phyloP scores from a whole-genome alignment of 2,329 filamentous ascomycete genomes.

The Tolypocladium paradoxum region DNA sequence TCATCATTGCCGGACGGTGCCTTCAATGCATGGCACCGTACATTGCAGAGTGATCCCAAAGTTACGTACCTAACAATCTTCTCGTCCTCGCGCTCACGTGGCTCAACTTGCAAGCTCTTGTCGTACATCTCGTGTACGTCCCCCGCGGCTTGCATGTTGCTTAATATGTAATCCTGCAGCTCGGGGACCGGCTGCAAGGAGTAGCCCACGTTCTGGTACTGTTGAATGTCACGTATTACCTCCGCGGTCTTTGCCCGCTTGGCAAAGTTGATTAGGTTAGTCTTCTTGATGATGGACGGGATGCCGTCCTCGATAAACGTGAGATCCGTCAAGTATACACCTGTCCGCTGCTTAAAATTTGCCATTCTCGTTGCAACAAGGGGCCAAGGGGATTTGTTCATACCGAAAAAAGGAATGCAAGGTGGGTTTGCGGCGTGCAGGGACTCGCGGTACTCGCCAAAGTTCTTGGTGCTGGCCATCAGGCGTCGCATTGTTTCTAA shows the following conservation, averaged over 20 bases:
- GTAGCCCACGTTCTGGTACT: constrained; percentile 98
- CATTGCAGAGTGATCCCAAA: constrained; percentile 13
- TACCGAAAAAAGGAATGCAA: constrained; percentile 97
- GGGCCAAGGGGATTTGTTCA: constrained; percentile 11
- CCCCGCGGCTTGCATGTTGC: constrained; percentile 88
- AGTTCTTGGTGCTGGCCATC: constrained; percentile 98
- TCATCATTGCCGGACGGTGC: background rate
- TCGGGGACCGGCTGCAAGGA: constrained; percentile 80
- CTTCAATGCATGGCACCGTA: constrained; percentile 7
- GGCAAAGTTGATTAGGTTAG: constrained; percentile 94
- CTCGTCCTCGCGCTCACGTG: constrained; percentile 92
- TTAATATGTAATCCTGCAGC: constrained; percentile 91
- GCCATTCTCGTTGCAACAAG: background rate
- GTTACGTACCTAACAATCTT: constrained; percentile 90
- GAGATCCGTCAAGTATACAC: constrained; percentile 91
- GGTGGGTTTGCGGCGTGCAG: constrained; percentile 89
- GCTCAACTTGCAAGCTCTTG: constrained; percentile 86
- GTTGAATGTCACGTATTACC: constrained; percentile 96
- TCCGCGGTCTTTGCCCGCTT: constrained; percentile 97
- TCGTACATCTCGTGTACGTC: constrained; percentile 99
- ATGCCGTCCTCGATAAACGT: constrained; percentile 99
- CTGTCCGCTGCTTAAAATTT: constrained; percentile 30
- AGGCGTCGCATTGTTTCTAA: constrained; percentile 86
- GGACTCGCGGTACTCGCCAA: constrained; percentile 89
- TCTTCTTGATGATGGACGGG: constrained; percentile 90